These are phyloP conservation scores for Elsinoe necatrix DNA, from an alignment of 2,329 filamentous ascomycete species.

Conservation along the genomic window DNA sequence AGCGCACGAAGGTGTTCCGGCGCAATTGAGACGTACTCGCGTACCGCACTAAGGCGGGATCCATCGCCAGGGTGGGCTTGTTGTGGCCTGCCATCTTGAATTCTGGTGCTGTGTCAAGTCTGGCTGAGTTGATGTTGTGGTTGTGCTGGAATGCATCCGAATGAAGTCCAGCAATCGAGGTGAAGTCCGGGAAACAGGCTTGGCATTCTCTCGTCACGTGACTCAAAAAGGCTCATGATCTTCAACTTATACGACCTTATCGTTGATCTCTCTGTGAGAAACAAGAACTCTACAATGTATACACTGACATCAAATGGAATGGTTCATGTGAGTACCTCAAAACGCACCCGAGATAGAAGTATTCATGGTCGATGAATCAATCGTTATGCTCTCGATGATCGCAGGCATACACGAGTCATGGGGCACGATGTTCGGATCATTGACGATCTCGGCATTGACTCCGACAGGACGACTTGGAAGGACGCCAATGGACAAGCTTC, in stretches of 20 bases:
- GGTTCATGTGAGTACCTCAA: no score
- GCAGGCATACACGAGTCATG: background rate
- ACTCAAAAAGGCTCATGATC: no score
- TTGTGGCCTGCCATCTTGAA: slow-evolving; percentile 30
- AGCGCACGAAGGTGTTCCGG: slow-evolving; percentile 8
- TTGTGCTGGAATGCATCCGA: background rate
- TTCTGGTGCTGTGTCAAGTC: background rate
- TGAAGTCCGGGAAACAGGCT: background rate
- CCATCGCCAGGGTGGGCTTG: slow-evolving; percentile 37
- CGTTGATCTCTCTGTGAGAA: no score
- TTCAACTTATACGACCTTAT: no score
- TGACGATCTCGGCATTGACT: background rate
- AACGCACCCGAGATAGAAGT: no score
- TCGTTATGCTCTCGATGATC: background rate
- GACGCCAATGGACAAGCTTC: background rate
- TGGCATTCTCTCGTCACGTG: background rate
- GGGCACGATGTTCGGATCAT: background rate
- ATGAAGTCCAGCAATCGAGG: background rate
- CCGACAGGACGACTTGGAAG: background rate
- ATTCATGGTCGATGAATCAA: background rate
- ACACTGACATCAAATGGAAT: no score
- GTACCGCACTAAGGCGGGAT: slow-evolving; percentile 51
- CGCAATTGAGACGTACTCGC: slow-evolving; percentile 37
- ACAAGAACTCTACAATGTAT: no score
- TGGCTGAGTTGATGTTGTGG: background rate